Conservation (phyloP, 257 asterid genomes). For the Paulownia fortunei region DNA sequence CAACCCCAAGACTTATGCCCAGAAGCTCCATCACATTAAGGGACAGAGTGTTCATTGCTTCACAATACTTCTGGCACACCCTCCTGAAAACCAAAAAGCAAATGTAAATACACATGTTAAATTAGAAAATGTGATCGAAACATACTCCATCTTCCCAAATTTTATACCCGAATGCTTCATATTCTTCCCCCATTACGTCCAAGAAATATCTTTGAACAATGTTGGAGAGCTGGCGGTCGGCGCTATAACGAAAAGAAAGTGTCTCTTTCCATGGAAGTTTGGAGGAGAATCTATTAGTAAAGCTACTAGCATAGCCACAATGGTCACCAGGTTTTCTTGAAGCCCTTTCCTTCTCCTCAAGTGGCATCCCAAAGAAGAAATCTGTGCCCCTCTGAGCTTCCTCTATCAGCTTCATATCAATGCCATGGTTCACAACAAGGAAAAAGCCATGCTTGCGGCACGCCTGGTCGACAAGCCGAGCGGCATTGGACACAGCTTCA, state of each 20-base stretch:
- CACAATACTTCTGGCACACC: slow-evolving; percentile 63
- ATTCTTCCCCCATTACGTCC: slow-evolving; percentile 57
- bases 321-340: slow-evolving; percentile 62
- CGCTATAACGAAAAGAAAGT: slow-evolving; percentile 57
- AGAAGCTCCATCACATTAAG: slow-evolving; percentile 65
- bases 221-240: slow-evolving; percentile 33
- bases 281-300: slow-evolving; percentile 67
- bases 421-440: slow-evolving; percentile 69
- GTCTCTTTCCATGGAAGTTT: slow-evolving; percentile 95
- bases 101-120: not conserved
- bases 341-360: slow-evolving; percentile 56
- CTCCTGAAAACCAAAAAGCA: slow-evolving; percentile 38
- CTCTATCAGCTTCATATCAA: slow-evolving; percentile 53
- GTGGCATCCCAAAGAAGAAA: slow-evolving; percentile 53
- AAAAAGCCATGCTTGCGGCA: slow-evolving; percentile 75
- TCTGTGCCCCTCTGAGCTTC: slow-evolving; percentile 47
- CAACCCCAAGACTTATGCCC: slow-evolving; percentile 74
- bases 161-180: slow-evolving; percentile 60
- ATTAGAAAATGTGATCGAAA: not conserved
- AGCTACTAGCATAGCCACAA: slow-evolving; percentile 84
- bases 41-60: slow-evolving; percentile 64
- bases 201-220: slow-evolving; percentile 48
- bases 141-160: not conserved
- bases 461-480: slow-evolving; percentile 51
- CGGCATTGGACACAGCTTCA: slow-evolving; percentile 31